phyloP scores from a whole-genome alignment of 179 eudicot genomes.

The Beta lomatogona region DNA sequence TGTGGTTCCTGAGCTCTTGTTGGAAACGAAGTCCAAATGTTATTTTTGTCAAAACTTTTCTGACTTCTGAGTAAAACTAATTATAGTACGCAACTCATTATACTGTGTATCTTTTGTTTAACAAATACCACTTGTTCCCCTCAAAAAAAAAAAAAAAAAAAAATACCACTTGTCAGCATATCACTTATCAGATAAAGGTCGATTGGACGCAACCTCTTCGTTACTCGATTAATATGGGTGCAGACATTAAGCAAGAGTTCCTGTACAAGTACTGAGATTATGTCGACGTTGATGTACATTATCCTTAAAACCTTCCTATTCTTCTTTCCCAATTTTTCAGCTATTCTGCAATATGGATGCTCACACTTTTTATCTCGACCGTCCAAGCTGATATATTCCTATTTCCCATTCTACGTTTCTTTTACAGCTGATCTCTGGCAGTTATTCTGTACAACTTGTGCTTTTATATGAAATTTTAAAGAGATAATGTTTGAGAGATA shows the following conservation, averaged over 20 bases:
- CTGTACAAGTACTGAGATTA: not conserved
- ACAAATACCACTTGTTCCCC: not conserved
- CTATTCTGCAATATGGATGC: not conserved
- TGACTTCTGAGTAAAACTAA: not conserved
- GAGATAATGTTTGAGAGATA: not conserved
- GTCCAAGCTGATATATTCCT: constrained; percentile 7
- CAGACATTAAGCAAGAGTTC: too few species aligned
- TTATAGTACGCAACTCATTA: not conserved
- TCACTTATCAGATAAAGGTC: not conserved
- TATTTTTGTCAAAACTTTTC: not conserved
- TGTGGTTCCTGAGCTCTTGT: not conserved
- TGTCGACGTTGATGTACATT: not conserved
- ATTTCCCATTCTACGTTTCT: not conserved
- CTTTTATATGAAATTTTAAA: not conserved
- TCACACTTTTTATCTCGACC: constrained; percentile 13
- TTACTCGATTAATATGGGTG: too few species aligned
- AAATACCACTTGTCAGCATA: not conserved
- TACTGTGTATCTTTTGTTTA: not conserved
- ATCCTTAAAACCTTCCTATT: not conserved
- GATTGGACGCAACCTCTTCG: not conserved
- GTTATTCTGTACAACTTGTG: not conserved
- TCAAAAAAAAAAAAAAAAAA: too few species aligned
- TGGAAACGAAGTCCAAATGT: not conserved
- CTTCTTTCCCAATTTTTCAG: not conserved
- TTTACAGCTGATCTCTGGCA: not conserved